phyloP scores from a whole-genome alignment of 305 asterid genomes.

The Fraxinus albicans region DNA sequence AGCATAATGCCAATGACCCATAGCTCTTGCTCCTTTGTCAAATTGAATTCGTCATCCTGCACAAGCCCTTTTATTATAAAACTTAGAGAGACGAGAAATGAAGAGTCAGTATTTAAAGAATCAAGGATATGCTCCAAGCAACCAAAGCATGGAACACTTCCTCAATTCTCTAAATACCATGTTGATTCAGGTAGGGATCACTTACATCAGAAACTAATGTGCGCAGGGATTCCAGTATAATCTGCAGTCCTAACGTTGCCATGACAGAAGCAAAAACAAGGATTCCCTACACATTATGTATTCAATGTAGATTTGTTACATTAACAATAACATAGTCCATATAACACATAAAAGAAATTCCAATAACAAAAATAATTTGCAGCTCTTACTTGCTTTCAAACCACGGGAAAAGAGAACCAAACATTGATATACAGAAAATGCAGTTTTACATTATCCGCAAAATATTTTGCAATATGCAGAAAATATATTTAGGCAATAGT shows the following conservation, averaged over 20 bases:
- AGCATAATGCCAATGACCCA: conserved; percentile 35
- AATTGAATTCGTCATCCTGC: conserved; percentile 22
- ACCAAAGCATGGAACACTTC: neutral
- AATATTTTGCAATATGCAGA: neutral
- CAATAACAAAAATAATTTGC: neutral
- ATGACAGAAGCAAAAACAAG: conserved; percentile 58
- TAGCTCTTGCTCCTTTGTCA: conserved; percentile 26
- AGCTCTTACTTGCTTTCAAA: neutral
- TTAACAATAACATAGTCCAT: neutral
- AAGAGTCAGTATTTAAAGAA: neutral
- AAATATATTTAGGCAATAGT: neutral
- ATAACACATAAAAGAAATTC: neutral
- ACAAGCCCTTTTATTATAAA: neutral
- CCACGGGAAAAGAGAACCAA: neutral
- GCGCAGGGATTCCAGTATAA: conserved; percentile 47
- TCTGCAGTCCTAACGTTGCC: conserved; percentile 57
- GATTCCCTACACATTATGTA: conserved; percentile 41
- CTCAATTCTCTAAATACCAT: neutral
- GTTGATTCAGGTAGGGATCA: neutral
- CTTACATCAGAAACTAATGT: conserved; percentile 45
- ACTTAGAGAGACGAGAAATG: neutral
- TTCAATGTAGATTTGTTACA: conserved; percentile 1
- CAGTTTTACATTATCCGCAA: neutral
- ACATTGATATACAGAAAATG: neutral
- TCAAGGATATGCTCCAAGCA: conserved; percentile 12